Evolutionary conservation across 768 basidiomycete species (phyloP).

Genomic region (Collybiopsis luxurians): DNA sequence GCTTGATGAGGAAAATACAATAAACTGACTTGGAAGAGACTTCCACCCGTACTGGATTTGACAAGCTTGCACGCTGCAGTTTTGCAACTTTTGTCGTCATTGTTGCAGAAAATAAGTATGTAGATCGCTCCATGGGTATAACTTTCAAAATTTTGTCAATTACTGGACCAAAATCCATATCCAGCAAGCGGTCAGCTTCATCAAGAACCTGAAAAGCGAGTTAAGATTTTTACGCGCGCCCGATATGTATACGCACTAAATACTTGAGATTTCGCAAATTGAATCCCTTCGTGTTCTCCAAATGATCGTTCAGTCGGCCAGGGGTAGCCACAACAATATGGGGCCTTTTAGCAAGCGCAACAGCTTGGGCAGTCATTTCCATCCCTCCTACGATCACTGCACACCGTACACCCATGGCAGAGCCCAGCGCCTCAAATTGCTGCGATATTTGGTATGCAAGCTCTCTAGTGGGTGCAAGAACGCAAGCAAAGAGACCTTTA

Average conservation of each 20-base stretch:
- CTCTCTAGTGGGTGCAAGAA: slow-evolving; percentile 97
- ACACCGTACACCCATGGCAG: slow-evolving; percentile 89
- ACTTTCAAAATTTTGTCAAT: slow-evolving; percentile 68
- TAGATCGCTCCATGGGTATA: slow-evolving; percentile 61
- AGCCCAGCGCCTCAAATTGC: slow-evolving; percentile 89
- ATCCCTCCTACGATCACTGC: slow-evolving; percentile 91
- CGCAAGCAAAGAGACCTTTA: slow-evolving; percentile 87
- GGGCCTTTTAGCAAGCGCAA: slow-evolving; percentile 90
- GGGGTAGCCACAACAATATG: slow-evolving; percentile 97
- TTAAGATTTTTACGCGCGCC: neutral
- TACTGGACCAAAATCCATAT: slow-evolving; percentile 65
- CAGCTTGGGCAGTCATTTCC: slow-evolving; percentile 82
- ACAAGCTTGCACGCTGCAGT: slow-evolving; percentile 59
- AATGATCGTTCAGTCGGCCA: slow-evolving; percentile 87
- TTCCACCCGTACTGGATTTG: slow-evolving; percentile 60
- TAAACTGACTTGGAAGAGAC: slow-evolving; percentile 56
- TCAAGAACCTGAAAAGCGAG: slow-evolving; percentile 61
- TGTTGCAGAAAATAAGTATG: slow-evolving; percentile 67
- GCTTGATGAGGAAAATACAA: slow-evolving; percentile 15
- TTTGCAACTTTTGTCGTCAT: slow-evolving; percentile 75
- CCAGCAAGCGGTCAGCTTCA: slow-evolving; percentile 49
- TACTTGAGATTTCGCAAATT: slow-evolving; percentile 6
- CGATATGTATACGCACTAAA: neutral
- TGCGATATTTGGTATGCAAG: slow-evolving; percentile 98
- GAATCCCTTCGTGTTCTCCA: slow-evolving; percentile 9